Evolutionary conservation across 169 alveolate genomes (phyloP).

Genomic region (Cryptosporidium sp.): DNA sequence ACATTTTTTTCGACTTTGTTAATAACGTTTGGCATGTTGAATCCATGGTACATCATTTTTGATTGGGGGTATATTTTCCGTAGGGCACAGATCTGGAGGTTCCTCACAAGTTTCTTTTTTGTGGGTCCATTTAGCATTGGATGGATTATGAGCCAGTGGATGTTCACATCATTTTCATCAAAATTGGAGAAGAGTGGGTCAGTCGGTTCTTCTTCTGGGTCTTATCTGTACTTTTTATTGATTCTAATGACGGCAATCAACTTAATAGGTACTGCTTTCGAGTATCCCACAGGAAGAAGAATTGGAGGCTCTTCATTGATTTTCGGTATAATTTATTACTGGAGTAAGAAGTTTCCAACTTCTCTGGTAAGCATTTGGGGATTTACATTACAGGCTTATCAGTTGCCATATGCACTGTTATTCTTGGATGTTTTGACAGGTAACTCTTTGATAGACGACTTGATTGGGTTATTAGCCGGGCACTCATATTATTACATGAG

Average conservation of each 20-base stretch:
- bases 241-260: conserved; percentile 82
- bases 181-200: conserved; percentile 83
- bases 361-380: conserved; percentile 86
- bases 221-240: conserved; percentile 85
- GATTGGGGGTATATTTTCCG: conserved; percentile 85
- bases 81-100: conserved; percentile 86
- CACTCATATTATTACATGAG: conserved; percentile 85
- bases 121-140: conserved; percentile 89
- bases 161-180: conserved; percentile 86
- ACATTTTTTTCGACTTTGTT: conserved; percentile 83
- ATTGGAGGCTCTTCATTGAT: conserved; percentile 80
- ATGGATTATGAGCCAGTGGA: conserved; percentile 86
- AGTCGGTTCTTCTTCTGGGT: conserved; percentile 81
- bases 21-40: conserved; percentile 81
- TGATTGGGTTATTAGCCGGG: conserved; percentile 89
- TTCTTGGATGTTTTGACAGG: conserved; percentile 89
- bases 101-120: conserved; percentile 83
- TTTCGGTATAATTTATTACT: conserved; percentile 86
- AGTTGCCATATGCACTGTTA: conserved; percentile 88
- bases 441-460: conserved; percentile 86
- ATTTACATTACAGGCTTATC: conserved; percentile 87
- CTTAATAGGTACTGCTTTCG: conserved; percentile 80
- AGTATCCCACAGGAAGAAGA: conserved; percentile 84
- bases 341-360: conserved; percentile 89
- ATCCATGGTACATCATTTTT: conserved; percentile 82